These are phyloP conservation scores for Diaporthe helianthi DNA, from an alignment of 2,329 filamentous ascomycete species.

Conservation along the genomic window DNA sequence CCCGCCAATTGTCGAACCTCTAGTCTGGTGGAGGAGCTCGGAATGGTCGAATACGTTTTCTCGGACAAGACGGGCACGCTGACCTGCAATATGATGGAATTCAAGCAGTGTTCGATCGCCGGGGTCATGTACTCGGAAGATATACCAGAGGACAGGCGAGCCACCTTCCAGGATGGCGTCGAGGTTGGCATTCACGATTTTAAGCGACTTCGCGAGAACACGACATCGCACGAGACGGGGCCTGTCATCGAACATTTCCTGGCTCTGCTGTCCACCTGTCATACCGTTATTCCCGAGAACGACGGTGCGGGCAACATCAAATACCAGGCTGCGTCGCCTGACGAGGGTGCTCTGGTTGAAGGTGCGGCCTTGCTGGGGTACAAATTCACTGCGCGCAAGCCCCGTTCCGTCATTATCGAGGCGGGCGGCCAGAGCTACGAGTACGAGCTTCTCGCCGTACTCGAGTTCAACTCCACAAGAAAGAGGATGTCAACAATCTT, in stretches of 20 bases:
- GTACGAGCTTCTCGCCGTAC: conserved; percentile 94
- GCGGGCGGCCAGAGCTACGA: conserved; percentile 75
- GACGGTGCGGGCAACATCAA: conserved; percentile 83
- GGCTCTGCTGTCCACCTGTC: conserved; percentile 84
- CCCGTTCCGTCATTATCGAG: conserved; percentile 83
- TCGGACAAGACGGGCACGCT: conserved; percentile 97
- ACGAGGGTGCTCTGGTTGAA: conserved; percentile 95
- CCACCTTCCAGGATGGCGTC: conserved; percentile 77
- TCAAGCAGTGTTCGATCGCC: conserved; percentile 91
- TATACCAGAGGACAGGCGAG: conserved; percentile 87
- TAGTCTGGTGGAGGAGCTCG: conserved; percentile 93
- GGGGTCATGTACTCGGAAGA: conserved; percentile 94
- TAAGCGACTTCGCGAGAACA: conserved; percentile 74
- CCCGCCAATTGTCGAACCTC: conserved; percentile 96
- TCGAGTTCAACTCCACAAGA: conserved; percentile 96
- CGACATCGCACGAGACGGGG: conserved; percentile 61
- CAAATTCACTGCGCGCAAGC: conserved; percentile 89
- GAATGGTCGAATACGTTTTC: conserved; percentile 98
- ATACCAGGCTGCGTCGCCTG: conserved; percentile 96
- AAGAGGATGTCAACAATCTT: conserved; percentile 99
- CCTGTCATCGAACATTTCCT: conserved; percentile 79
- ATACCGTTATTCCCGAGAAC: conserved; percentile 95
- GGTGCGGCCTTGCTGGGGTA: conserved; percentile 88
- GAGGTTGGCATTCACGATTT: conserved; percentile 87
- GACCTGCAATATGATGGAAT: conserved; percentile 99